Evolutionary conservation across 306 rosid species (phyloP).

Genomic region (Styphnolobium japonicum): DNA sequence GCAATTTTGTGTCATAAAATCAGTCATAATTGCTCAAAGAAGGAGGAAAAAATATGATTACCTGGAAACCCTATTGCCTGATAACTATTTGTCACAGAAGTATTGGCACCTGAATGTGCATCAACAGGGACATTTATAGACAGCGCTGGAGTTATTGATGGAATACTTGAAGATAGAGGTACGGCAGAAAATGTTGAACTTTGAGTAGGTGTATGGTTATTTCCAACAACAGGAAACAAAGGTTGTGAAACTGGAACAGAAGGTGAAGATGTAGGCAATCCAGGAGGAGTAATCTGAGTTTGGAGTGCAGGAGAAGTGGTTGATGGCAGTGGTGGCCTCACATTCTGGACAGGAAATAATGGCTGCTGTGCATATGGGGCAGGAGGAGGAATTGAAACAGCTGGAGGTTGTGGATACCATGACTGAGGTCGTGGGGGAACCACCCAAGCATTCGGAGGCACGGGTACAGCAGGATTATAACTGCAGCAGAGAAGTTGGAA

Average conservation of each 20-base stretch:
- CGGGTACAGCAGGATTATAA: constrained; percentile 58
- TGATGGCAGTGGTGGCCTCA: constrained; percentile 65
- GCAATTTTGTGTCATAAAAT: neutral
- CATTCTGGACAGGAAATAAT: constrained; percentile 92
- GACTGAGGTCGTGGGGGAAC: constrained; percentile 85
- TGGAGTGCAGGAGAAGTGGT: constrained; percentile 51
- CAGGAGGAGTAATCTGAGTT: constrained; percentile 78
- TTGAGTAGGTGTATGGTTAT: constrained; percentile 54
- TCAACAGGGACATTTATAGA: constrained; percentile 46
- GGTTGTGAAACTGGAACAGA: constrained; percentile 85
- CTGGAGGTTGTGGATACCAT: constrained; percentile 78
- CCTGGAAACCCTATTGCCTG: constrained; percentile 53
- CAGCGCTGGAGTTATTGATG: constrained; percentile 44
- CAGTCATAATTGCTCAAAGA: neutral
- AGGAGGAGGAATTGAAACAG: constrained; percentile 74
- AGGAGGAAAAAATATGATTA: constrained; percentile 24
- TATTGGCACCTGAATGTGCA: constrained; percentile 48
- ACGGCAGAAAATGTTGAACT: constrained; percentile 65
- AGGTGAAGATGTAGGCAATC: constrained; percentile 67
- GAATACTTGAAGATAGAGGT: constrained; percentile 50
- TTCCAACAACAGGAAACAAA: constrained; percentile 92
- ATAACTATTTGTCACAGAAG: constrained; percentile 45
- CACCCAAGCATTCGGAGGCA: constrained; percentile 69
- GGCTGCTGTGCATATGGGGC: constrained; percentile 77
- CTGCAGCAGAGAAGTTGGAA: constrained; percentile 40